phyloP scores from a whole-genome alignment of 768 basidiomycete species.

The Butyriboletus loyo region DNA sequence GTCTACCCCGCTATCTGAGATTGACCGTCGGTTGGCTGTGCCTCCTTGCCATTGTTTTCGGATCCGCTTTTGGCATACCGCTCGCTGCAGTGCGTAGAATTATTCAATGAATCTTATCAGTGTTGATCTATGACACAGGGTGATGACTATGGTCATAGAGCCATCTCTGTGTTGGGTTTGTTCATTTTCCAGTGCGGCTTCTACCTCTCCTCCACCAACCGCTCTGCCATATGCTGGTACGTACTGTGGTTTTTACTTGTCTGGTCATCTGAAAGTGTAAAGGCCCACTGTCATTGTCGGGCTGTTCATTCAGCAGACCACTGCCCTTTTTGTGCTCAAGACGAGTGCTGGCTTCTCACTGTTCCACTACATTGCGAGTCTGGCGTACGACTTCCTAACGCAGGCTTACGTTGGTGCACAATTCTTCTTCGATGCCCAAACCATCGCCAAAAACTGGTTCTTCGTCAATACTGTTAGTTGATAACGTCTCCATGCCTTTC shows the following conservation, averaged over 20 bases:
- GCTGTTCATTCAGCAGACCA: constrained; percentile 77
- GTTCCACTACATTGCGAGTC: constrained; percentile 78
- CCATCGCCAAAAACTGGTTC: constrained; percentile 73
- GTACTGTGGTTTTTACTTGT: constrained; percentile 13
- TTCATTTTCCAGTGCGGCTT: constrained; percentile 77
- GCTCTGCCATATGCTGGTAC: constrained; percentile 69
- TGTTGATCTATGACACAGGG: constrained; percentile 36
- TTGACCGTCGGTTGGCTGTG: constrained; percentile 72
- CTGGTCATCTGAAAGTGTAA: neutral
- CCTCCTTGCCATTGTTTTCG: constrained; percentile 75
- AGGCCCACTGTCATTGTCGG: constrained; percentile 90
- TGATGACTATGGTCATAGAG: constrained; percentile 73
- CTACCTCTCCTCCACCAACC: constrained; percentile 62
- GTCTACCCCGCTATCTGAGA: constrained; percentile 49
- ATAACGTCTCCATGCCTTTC: constrained; percentile 4
- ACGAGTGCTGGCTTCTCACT: constrained; percentile 76
- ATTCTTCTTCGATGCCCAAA: constrained; percentile 79
- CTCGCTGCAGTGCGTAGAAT: constrained; percentile 46
- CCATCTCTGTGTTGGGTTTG: constrained; percentile 78
- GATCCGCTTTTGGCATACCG: constrained; percentile 82
- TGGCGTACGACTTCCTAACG: constrained; percentile 76
- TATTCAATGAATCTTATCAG: constrained; percentile 2
- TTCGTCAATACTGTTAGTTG: constrained; percentile 70
- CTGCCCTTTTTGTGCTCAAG: constrained; percentile 90
- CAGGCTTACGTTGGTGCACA: constrained; percentile 65